Evolutionary conservation across 1,284 basidiomycete genomes (phyloP).

Genomic region (Trichosporon asahii): DNA sequence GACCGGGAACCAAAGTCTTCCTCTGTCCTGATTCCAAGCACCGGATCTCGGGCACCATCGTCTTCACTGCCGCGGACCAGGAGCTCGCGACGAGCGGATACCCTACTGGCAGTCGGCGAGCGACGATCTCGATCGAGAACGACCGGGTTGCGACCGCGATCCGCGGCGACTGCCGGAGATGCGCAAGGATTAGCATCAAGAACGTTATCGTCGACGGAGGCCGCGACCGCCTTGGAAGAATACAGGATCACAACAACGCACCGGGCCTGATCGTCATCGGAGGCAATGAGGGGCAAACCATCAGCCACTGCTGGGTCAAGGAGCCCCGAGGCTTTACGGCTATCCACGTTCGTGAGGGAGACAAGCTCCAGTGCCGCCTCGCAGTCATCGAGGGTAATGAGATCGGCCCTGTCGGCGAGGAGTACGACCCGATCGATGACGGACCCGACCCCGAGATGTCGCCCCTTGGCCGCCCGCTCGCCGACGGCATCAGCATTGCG

Average conservation of each 20-base stretch:
- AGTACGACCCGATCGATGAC: slow-evolving; percentile 47
- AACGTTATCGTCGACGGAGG: slow-evolving; percentile 51
- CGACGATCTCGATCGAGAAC: slow-evolving; percentile 47
- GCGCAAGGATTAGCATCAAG: slow-evolving; percentile 44
- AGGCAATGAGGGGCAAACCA: slow-evolving; percentile 49
- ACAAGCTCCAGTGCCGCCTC: slow-evolving; percentile 45
- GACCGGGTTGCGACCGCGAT: slow-evolving; percentile 40
- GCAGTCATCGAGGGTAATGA: slow-evolving; percentile 49
- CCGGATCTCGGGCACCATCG: slow-evolving; percentile 49
- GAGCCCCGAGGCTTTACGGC: slow-evolving; percentile 52
- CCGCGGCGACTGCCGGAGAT: slow-evolving; percentile 53
- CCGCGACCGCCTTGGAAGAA: slow-evolving; percentile 41
- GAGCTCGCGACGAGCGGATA: slow-evolving; percentile 54
- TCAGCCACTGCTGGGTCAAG: slow-evolving; percentile 38
- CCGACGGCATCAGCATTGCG: slow-evolving; percentile 50
- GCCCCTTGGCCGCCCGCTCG: slow-evolving; percentile 49
- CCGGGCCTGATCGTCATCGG: slow-evolving; percentile 48
- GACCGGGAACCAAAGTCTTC: slow-evolving; percentile 51
- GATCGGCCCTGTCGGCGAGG: slow-evolving; percentile 52
- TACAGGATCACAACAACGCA: slow-evolving; percentile 27
- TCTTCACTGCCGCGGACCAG: slow-evolving; percentile 55
- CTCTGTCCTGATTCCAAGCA: slow-evolving; percentile 54
- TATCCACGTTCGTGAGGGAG: slow-evolving; percentile 51
- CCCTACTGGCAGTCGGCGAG: slow-evolving; percentile 51
- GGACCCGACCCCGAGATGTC: slow-evolving; percentile 51